A percentile compares a stretch with the other conserved stretches of the same genome.
These are phyloP conservation scores for Aspergillus persii DNA, from an alignment of 2,329 filamentous ascomycete species.

Conservation along the genomic window DNA sequence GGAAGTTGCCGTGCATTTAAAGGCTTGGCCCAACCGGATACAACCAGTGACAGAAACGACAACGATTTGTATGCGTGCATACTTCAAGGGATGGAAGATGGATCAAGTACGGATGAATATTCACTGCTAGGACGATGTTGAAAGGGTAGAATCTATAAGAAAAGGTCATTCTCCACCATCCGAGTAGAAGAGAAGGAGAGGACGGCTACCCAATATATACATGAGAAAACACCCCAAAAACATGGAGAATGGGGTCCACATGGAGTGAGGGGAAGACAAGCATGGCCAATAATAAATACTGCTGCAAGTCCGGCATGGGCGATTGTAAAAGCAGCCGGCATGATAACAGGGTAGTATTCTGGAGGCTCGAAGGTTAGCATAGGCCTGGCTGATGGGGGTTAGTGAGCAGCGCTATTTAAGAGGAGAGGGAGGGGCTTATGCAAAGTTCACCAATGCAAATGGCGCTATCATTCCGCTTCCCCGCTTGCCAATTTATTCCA, in stretches of 20 bases:
- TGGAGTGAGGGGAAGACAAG: constrained; percentile 5
- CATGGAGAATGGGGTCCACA: background rate
- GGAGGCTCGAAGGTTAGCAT: background rate
- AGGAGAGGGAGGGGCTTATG: background rate
- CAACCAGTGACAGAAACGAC: constrained; percentile 21
- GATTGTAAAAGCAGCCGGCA: background rate
- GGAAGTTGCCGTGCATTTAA: constrained; percentile 32
- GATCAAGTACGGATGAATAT: background rate
- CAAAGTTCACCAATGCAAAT: background rate
- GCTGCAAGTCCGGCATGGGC: background rate
- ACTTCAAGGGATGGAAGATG: background rate
- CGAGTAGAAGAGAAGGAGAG: background rate
- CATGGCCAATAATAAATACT: background rate
- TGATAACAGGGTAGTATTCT: constrained; percentile 7
- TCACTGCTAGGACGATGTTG: background rate
- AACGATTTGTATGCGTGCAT: constrained; percentile 25
- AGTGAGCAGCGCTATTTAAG: background rate
- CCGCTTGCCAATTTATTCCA: background rate
- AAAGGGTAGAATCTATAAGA: background rate
- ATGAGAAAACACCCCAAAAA: background rate
- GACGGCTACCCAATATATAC: constrained; percentile 1
- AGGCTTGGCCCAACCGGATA: constrained; percentile 11
- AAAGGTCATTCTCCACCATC: background rate
- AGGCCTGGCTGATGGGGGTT: background rate
- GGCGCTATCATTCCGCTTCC: background rate